These are phyloP conservation scores for Jaapia argillacea DNA, from an alignment of 768 basidiomycete species.

Conservation along the genomic window DNA sequence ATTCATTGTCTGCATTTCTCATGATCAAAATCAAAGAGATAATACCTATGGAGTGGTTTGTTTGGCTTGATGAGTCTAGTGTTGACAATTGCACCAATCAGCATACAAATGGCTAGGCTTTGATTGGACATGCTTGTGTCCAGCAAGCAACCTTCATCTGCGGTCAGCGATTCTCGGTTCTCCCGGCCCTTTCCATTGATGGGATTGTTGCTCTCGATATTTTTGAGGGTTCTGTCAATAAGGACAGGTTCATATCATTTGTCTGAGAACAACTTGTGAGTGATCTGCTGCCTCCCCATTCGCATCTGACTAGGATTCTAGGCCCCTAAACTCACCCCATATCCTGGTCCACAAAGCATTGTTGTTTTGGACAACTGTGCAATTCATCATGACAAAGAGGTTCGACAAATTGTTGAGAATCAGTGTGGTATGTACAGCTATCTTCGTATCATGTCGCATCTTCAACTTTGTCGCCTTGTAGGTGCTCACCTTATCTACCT, in stretches of 20 bases:
- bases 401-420: conserved; percentile 20
- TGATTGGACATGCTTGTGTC: conserved; percentile 15
- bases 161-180: conserved; percentile 8
- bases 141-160: conserved; percentile 16
- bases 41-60: background rate
- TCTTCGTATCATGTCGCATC: too few relatives aligned
- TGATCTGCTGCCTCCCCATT: background rate
- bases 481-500: conserved; percentile 20
- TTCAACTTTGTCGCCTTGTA: conserved; percentile 1
- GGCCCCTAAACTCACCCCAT: conserved; percentile 9
- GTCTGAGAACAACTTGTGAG: background rate
- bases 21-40: too few relatives aligned
- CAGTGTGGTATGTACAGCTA: conserved; percentile 10
- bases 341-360: background rate
- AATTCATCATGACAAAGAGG: conserved; percentile 26
- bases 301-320: conserved; percentile 1
- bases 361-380: conserved; percentile 23
- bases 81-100: conserved; percentile 17
- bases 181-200: conserved; percentile 2
- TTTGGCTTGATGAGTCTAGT: conserved; percentile 3
- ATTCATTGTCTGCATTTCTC: background rate
- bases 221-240: background rate
- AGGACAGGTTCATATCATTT: background rate
- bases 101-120: conserved; percentile 15
- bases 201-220: background rate